Base-by-base conservation (phyloP, 2,329 filamentous ascomycete genomes). In the Fusarium pseudoanthophilum region DNA sequence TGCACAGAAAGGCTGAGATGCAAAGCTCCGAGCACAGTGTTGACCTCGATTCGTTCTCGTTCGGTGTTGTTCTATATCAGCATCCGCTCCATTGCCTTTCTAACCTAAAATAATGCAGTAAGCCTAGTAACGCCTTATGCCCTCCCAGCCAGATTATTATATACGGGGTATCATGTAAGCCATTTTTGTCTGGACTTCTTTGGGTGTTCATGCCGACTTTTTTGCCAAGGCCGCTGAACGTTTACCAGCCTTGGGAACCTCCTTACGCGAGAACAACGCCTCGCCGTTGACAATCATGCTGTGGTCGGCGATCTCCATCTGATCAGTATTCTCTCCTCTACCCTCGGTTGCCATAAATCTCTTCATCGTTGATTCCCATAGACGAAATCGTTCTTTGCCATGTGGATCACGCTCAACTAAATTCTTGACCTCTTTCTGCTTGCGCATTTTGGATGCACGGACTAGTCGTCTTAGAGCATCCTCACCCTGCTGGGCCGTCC, bases 281-380 rank as follows among this genome's bases (percentile, higher is more conserved):
- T 89, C 87, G 5, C 88, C 85, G 71, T 92, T 90, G 39, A 92
- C 89, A 79, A 92, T 89, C 84, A 91, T 90, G 77, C 89, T 91
- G 73, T 90, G 86, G 66, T 92, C 89, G 5, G 89, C 88, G 75
- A 88, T 88, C 72, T 91, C 88, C 24, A 83, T 79, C 46, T 84
- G 79, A 34, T 82, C 83, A 20, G 80, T 80, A 37, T 80, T 69
- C 62, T 82, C 75, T 59, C 79, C 76, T 42, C 75, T 75, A 43
- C 75, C 65, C 61, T 81, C 76, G 67, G 71, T 73, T 16, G 78
- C 77, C 66, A 90, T 84, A 49, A 91, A 83, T 45, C 87, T 85
- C 57, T 85, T 85, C 89, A 92, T 91, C 2, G 88, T 86, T 18
- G 82, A 79, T 79, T 92, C 89, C 90, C 90, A 92, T 9, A 90